Evolutionary conservation across 345 rosid genomes (phyloP), one percentile per base, ranked within the genome.

Genomic region (Adansonia digitata): DNA sequence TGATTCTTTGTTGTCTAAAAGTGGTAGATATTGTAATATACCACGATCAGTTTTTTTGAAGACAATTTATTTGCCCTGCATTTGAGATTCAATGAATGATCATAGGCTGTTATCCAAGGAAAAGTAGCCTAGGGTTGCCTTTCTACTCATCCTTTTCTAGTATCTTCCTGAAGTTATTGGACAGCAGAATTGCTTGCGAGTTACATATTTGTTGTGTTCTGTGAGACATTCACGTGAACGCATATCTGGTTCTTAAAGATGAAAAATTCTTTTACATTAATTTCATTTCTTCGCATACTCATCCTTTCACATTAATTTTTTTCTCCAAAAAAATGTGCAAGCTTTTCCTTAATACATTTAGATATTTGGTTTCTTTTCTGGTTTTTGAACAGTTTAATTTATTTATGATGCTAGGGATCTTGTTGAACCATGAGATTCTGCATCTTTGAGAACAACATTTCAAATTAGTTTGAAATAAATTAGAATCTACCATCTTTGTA

Each of bases 31-130:
- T 43, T 1, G 34, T 42, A 65, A 65, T 22, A 42, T 24, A 7
- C 48, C 39, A 64, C 49, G 39, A 10, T 64, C n/a, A n/a, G n/a
- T 65, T 40, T 65, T 31, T 40, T 65, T 12, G 18, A 65, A 22
- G 49, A 65, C 31, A 40, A 39, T 18, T 17, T 42, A 64, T 64
- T 64, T n/a, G 7, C 27, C 35, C 45, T 63, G 26, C 45, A 35
- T 35, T 63, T 63, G 45, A 63, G 45, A 63, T 63, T 63, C 68
- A n/a, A 63, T 63, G 45, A 63, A 37, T 45, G n/a, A 35, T 5
- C 17, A 24, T 2, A 63, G 18, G 39, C 31, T 10, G 9, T 63
- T 63, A 39, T 39, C 17, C 46, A 39, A 64, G 15, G 29, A 39
- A 64, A 64, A 9, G 7, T 65, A 65, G 1, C 46, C 48, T 29